Evolutionary conservation across 2,329 filamentous ascomycete species (phyloP).

Genomic region (Cladosporium sp.): DNA sequence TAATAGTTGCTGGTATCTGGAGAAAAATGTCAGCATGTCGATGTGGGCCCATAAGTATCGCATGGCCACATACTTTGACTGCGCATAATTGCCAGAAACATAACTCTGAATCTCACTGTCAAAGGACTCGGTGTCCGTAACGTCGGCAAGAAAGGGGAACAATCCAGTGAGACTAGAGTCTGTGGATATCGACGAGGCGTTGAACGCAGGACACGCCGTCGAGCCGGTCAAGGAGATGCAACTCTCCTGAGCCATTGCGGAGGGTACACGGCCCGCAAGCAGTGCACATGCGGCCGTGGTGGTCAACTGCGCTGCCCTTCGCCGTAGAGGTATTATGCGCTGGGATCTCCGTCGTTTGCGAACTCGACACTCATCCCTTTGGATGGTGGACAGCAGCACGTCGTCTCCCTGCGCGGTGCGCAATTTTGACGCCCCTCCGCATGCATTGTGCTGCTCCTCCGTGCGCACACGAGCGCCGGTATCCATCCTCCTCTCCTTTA

Average conservation of each 20-base stretch:
- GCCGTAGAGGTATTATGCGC: constrained; percentile 10
- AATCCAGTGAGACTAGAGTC: constrained; percentile 58
- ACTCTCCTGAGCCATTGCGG: constrained; percentile 43
- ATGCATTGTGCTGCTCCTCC: constrained; percentile 5
- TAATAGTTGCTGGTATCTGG: constrained; percentile 77
- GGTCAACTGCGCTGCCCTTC: constrained; percentile 22
- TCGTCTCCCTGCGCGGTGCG: constrained; percentile 9
- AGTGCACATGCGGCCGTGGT: constrained; percentile 22
- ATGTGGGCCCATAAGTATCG: background rate
- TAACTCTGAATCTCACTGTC: constrained; percentile 74
- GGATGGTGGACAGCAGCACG: constrained; percentile 14
- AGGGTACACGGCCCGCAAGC: constrained; percentile 30
- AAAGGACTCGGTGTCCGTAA: constrained; percentile 75
- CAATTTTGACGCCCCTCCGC: background rate
- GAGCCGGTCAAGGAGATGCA: constrained; percentile 73
- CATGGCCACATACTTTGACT: constrained; percentile 65
- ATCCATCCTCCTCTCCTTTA: constrained; percentile 18
- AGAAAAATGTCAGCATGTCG: constrained; percentile 37
- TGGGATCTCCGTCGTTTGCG: constrained; percentile 12
- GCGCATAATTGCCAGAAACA: constrained; percentile 72
- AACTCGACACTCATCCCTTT: constrained; percentile 7
- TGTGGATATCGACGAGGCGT: constrained; percentile 70
- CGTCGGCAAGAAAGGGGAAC: constrained; percentile 81
- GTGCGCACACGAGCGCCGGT: constrained; percentile 15
- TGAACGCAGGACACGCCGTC: constrained; percentile 71